Evolutionary conservation across 169 alveolate genomes (phyloP), one percentile per base, ranked within the genome.

Genomic region (Eimeria maxima): DNA sequence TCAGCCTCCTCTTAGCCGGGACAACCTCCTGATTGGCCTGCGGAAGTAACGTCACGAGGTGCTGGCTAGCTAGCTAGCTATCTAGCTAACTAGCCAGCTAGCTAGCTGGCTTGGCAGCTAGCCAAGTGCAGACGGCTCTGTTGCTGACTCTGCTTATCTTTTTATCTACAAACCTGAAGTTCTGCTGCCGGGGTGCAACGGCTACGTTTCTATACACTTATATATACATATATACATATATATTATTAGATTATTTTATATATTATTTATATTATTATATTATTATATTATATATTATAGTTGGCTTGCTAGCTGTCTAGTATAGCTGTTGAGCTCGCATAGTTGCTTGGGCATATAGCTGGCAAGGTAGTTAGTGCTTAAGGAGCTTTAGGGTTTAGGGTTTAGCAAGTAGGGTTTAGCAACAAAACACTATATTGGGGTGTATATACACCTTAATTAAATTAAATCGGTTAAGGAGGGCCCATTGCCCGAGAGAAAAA

Each of bases 11-110:
- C 67, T 8, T 3, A 24, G 10, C 16, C n/a, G 18, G 67, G 67
- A 3, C n/a, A 24, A 14, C 22, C 18, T 14, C 67, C 67, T 24
- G 3, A 18, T 8, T 57, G 67, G 22, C 67, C 24, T 57, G n/a
- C 18, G 67, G 67, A 57, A 57, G n/a, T 57, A 57, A 57, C 67
- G 18, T 57, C 67, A 57, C 67, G 67, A 57, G 67, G 18, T 13
- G 67, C 67, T 18, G 67, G 67, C 67, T 57, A 57, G 67, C 67
- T 57, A 57, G 67, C 67, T 57, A 57, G 67, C 67, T 57, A 57
- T 16, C 67, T 57, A 57, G 67, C 67, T 57, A 57, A 24, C 67
- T 14, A 57, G 67, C 67, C 24, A 57, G 67, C 67, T 57, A 57
- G 67, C 67, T 14, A 57, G n/a, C 18, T 57, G 67, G 67, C 67